A percentile compares a stretch with the other conserved stretches of the same genome.
These are phyloP conservation scores for Saitozyma podzolica DNA, from an alignment of 768 basidiomycete genomes.

Conservation along the genomic window DNA sequence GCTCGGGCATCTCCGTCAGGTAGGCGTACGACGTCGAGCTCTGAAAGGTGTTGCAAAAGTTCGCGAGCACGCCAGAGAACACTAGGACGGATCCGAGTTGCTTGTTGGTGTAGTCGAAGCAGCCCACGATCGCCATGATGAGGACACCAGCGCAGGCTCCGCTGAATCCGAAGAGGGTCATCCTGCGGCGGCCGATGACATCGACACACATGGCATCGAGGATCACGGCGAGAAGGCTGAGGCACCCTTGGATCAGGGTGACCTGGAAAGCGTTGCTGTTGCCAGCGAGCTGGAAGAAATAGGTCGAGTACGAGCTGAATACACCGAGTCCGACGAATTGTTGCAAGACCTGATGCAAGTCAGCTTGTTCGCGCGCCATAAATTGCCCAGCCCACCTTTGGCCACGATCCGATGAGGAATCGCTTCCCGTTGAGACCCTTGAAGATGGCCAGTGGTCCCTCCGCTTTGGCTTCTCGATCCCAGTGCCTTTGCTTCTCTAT, in stretches of 20 bases:
- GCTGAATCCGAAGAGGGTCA: slow-evolving; percentile 27
- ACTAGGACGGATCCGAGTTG: slow-evolving; percentile 18
- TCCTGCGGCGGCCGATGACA: slow-evolving; percentile 19
- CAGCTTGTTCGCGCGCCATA: not conserved
- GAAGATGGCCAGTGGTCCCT: slow-evolving; percentile 22
- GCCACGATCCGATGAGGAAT: slow-evolving; percentile 33
- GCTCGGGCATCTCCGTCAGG: slow-evolving; percentile 23
- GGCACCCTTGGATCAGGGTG: slow-evolving; percentile 11
- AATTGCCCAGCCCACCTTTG: slow-evolving; percentile 18
- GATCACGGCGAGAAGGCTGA: slow-evolving; percentile 8
- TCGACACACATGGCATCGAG: slow-evolving; percentile 20
- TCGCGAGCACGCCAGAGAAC: slow-evolving; percentile 22
- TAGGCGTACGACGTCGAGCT: slow-evolving; percentile 20
- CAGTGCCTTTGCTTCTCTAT: slow-evolving; percentile 20
- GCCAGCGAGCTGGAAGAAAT: slow-evolving; percentile 29
- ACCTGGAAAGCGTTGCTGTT: slow-evolving; percentile 18
- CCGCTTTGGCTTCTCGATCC: slow-evolving; percentile 6
- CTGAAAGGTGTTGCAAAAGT: slow-evolving; percentile 27
- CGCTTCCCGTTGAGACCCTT: slow-evolving; percentile 30
- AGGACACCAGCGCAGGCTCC: slow-evolving; percentile 19
- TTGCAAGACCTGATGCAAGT: slow-evolving; percentile 14
- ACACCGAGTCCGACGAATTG: slow-evolving; percentile 31
- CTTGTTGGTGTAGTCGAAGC: slow-evolving; percentile 14
- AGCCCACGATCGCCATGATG: slow-evolving; percentile 21
- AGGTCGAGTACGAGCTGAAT: slow-evolving; percentile 22